Base-by-base conservation (phyloP, 352 stramenopile genomes). In the Thraustochytrium sp. region DNA sequence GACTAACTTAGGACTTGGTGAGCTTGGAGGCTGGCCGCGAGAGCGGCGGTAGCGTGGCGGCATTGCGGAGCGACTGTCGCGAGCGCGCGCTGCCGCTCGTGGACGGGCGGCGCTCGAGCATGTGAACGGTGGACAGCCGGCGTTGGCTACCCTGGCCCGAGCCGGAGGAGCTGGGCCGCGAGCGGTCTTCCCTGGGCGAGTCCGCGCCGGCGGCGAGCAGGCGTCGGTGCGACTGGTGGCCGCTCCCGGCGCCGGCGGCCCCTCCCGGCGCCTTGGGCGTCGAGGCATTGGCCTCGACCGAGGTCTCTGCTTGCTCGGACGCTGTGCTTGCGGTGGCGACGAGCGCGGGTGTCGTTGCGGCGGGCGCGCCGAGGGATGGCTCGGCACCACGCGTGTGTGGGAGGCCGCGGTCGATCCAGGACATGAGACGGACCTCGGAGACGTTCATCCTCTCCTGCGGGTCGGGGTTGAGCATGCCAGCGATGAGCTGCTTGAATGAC, bases 331-430 rank as follows among this genome's bases (percentile, higher is more conserved):
- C 34, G 29, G 36, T 72, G 8, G 21, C 46, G 9, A 49, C 36
- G 16, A 18, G n/a, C 23, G 59, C 42, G 59, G 13, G 36, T 2
- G 8, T 62, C 49, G 29, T 77, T 62, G 49, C 0, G 29, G 8
- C 37, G 38, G 1, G n/a, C 3, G 68, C 34, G 42, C 37, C n/a
- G 21, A 23, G 48, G 16, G 63, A 34, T 26, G 68, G 44, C 26
- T 4, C 40, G 8, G 76, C 40, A 21, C 1, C n/a, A 13, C 68
- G 68, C 37, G 46, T 80, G 68, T 80, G 68, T 13, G 68, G 68
- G 23, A 80, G 68, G 34, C 68, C 68, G 21, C 68, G 48, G 44
- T 80, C 68, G 34, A 80, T 72, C 75, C 75, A 84, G 2, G 75
- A 54, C 55, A 75, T 59, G 34, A 76, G 54, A 34, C 61, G 55